Percentiles rank a stretch among this genome's conserved stretches.
These are phyloP conservation scores for Luzula sylvatica DNA, from an alignment of 176 grass and related monocot species.

Conservation along the genomic window DNA sequence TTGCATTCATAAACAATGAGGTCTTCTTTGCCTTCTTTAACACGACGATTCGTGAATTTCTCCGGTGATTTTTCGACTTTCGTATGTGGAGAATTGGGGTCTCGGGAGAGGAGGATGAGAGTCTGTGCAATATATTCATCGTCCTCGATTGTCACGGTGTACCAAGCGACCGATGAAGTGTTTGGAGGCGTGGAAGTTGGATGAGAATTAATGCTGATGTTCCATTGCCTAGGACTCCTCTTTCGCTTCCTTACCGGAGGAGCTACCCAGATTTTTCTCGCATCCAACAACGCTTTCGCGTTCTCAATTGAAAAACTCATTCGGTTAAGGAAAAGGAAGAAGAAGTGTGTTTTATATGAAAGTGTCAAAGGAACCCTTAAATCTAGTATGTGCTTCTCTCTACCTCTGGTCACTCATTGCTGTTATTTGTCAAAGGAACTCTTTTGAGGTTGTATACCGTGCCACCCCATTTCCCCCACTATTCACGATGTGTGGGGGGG, in stretches of 20 bases:
- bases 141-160: slow-evolving; percentile 52
- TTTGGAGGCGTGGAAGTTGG: slow-evolving; percentile 1
- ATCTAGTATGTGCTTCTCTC: not conserved
- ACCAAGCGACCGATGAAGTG: slow-evolving; percentile 22
- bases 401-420: not conserved
- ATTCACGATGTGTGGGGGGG: no score
- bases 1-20: slow-evolving; percentile 44
- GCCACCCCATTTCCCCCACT: no score
- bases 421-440: no score
- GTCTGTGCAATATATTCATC: slow-evolving; percentile 66
- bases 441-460: no score
- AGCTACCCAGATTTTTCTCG: slow-evolving; percentile 3
- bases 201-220: not conserved
- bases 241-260: slow-evolving; percentile 31
- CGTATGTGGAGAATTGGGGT: not conserved
- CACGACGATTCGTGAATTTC: slow-evolving; percentile 33
- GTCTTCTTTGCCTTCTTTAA: slow-evolving; percentile 29
- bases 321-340: slow-evolving; percentile 13
- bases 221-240: slow-evolving; percentile 41
- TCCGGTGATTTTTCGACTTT: not conserved
- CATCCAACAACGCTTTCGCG: slow-evolving; percentile 14
- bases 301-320: slow-evolving; percentile 19
- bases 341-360: slow-evolving; percentile 9
- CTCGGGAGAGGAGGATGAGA: slow-evolving; percentile 77
- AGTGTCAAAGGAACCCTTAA: not conserved